Conservation (phyloP, 164 flowering plant species). For the Santalum album region DNA sequence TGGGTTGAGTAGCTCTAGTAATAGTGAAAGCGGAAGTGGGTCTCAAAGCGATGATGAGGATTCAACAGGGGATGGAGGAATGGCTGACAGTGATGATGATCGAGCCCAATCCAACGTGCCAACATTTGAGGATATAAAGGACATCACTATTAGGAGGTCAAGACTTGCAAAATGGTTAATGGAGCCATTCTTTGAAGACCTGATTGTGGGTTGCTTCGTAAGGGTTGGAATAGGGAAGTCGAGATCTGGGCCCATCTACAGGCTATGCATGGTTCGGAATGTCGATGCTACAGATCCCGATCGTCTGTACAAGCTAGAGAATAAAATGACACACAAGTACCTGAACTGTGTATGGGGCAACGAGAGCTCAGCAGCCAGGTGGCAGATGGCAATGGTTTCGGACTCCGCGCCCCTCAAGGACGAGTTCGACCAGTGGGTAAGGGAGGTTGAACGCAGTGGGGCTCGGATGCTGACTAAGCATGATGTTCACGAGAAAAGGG, state of each 20-base stretch:
- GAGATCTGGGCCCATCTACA: conserved; percentile 52
- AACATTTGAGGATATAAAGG: conserved; percentile 67
- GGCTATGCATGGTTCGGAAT: conserved; percentile 80
- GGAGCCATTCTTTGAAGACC: conserved; percentile 94
- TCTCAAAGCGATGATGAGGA: conserved; percentile 74
- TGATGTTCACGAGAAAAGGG: conserved; percentile 66
- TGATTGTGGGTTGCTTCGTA: conserved; percentile 92
- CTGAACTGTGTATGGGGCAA: conserved; percentile 77
- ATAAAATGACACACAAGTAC: conserved; percentile 74
- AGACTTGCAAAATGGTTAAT: conserved; percentile 87
- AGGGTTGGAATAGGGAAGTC: conserved; percentile 92
- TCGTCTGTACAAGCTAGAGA: conserved; percentile 70
- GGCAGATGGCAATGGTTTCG: conserved; percentile 97
- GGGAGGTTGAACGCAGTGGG: conserved; percentile 68
- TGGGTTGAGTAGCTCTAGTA: conserved; percentile 58
- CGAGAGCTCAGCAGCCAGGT: conserved; percentile 81
- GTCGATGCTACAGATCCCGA: conserved; percentile 86
- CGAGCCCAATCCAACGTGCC: conserved; percentile 29
- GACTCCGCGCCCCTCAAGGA: conserved; percentile 65
- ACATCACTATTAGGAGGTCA: conserved; percentile 76
- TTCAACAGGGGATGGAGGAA: conserved; percentile 56
- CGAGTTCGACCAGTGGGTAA: conserved; percentile 74
- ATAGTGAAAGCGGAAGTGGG: conserved; percentile 62
- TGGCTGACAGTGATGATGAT: conserved; percentile 69
- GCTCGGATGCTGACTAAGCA: conserved; percentile 65